Conservation (phyloP, 441 rosid species). For the Adansonia gregorii region DNA sequence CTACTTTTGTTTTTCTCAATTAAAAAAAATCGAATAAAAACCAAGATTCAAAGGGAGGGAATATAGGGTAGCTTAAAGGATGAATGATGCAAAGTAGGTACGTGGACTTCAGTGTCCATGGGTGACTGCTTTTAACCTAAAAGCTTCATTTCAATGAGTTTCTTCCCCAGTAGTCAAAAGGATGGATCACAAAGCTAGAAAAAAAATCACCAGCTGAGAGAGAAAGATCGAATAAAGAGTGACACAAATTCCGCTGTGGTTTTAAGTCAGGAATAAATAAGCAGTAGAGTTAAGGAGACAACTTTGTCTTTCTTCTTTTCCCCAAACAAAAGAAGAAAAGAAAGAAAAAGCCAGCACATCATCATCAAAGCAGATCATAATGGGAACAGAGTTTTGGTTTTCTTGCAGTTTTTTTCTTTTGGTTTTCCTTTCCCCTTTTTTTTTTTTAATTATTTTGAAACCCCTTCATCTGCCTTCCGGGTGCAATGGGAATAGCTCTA, state of each 20-base stretch:
- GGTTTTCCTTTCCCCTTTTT: background rate
- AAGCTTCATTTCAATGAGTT: constrained; percentile 35
- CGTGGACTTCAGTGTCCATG: constrained; percentile 76
- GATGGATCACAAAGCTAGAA: constrained; percentile 25
- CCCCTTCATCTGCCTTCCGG: constrained; percentile 78
- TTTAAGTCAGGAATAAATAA: constrained; percentile 44
- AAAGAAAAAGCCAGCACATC: constrained; percentile 27
- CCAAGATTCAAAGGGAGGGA: constrained; percentile 2
- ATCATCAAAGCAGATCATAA: constrained; percentile 33
- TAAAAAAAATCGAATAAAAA: constrained; percentile 24
- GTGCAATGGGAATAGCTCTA: constrained; percentile 93
- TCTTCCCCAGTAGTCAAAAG: constrained; percentile 34
- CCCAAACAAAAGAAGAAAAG: constrained; percentile 43
- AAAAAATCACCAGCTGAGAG: background rate
- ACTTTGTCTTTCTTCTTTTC: constrained; percentile 52
- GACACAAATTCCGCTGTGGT: constrained; percentile 40
- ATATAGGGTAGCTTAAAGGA: constrained; percentile 24
- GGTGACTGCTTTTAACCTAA: constrained; percentile 46
- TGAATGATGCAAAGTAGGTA: constrained; percentile 29
- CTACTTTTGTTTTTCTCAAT: constrained; percentile 27
- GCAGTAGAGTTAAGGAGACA: constrained; percentile 41
- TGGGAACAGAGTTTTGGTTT: constrained; percentile 29
- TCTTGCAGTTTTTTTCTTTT: constrained; percentile 7
- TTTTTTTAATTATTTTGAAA: background rate
- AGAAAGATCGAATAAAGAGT: constrained; percentile 29